Conservation (phyloP, 2,329 filamentous ascomycete species). For the Dactylellina drechsleri region DNA sequence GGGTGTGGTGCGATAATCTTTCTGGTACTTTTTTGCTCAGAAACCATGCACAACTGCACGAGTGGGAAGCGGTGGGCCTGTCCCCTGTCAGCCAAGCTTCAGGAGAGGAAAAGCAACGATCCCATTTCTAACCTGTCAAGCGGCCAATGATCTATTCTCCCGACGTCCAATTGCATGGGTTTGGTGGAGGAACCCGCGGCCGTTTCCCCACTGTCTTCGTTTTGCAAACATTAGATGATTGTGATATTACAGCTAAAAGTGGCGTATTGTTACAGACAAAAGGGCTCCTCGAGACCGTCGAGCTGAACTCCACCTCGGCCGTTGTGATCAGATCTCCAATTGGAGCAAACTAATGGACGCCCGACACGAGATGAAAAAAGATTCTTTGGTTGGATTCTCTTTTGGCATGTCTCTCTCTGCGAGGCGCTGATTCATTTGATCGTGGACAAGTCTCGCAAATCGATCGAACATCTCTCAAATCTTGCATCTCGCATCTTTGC, state of each 20-base stretch:
- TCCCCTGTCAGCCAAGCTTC: constrained; percentile 52
- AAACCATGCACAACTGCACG: constrained; percentile 32
- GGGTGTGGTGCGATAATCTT: constrained; percentile 11
- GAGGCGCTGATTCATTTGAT: constrained; percentile 7
- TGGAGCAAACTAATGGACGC: background rate
- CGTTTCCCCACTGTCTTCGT: constrained; percentile 45
- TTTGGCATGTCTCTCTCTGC: background rate
- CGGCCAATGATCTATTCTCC: constrained; percentile 51
- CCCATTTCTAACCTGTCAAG: constrained; percentile 54
- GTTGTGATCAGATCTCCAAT: constrained; percentile 27
- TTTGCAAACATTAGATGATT: constrained; percentile 45
- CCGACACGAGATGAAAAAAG: constrained; percentile 9
- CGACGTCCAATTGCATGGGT: constrained; percentile 47
- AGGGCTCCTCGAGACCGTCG: constrained; percentile 18
- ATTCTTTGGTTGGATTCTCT: background rate
- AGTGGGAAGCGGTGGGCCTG: constrained; percentile 20
- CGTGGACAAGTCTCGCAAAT: background rate
- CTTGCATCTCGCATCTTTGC: constrained; percentile 28
- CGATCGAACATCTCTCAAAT: constrained; percentile 26
- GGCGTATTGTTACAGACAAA: constrained; percentile 43
- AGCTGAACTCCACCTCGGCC: constrained; percentile 21
- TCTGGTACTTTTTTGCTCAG: constrained; percentile 9
- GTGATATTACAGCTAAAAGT: constrained; percentile 50
- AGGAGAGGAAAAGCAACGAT: constrained; percentile 52
- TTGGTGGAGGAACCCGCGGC: constrained; percentile 28